Evolutionary conservation across 2,329 filamentous ascomycete genomes (phyloP).

Genomic region (Pseudogymnoascus sp.): DNA sequence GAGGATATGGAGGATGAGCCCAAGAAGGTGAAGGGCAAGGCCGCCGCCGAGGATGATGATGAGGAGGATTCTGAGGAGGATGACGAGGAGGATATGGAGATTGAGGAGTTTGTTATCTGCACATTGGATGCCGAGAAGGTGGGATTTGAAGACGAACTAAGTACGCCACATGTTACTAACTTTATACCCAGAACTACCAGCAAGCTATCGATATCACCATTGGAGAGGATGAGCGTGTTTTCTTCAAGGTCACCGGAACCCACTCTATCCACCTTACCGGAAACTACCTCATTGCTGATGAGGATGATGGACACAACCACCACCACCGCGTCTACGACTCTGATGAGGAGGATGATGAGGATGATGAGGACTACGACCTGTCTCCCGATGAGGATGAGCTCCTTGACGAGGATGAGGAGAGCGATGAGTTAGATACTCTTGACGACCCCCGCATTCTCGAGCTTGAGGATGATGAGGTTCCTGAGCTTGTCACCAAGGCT

Average conservation of each 20-base stretch:
- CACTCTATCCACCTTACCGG: conserved; percentile 89
- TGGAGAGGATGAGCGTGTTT: conserved; percentile 78
- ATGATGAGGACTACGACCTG: conserved; percentile 71
- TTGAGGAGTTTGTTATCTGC: conserved; percentile 90
- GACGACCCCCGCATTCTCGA: conserved; percentile 77
- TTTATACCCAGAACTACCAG: conserved; percentile 68
- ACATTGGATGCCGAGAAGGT: conserved; percentile 91
- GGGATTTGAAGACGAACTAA: conserved; percentile 30
- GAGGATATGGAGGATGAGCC: conserved; percentile 69
- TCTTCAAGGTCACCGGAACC: conserved; percentile 84
- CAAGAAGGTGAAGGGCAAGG: conserved; percentile 48
- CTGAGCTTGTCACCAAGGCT: conserved; percentile 43
- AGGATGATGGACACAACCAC: conserved; percentile 43
- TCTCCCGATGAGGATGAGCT: conserved; percentile 74
- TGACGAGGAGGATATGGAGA: conserved; percentile 53
- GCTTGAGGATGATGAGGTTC: conserved; percentile 69
- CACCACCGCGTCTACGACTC: conserved; percentile 54
- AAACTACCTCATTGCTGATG: conserved; percentile 76
- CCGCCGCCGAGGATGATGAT: conserved; percentile 41
- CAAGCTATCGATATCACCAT: conserved; percentile 91
- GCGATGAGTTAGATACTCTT: conserved; percentile 70
- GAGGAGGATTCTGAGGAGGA: conserved; percentile 50
- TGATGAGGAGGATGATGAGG: conserved; percentile 51
- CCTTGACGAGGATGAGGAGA: conserved; percentile 50
- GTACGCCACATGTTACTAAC: not conserved